These are phyloP conservation scores for Shiraia sp. DNA, from an alignment of 2,329 filamentous ascomycete genomes.

Conservation along the genomic window DNA sequence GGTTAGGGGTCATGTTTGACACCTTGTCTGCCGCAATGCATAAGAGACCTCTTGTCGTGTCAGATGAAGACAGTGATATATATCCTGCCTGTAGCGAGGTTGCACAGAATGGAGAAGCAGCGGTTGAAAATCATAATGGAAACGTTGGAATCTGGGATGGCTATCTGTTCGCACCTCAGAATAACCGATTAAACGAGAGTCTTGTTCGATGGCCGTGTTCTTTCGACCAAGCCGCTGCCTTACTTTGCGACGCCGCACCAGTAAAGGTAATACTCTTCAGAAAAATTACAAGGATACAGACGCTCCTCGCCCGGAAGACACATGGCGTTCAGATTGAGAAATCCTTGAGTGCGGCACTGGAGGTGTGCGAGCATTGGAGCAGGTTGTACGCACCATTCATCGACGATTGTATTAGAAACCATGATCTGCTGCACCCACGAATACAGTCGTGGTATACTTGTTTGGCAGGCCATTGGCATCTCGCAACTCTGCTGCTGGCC, in stretches of 20 bases:
- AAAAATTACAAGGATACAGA: conserved; percentile 60
- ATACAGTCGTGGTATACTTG: conserved; percentile 65
- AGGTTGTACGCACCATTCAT: conserved; percentile 57
- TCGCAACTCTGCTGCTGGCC: conserved; percentile 59
- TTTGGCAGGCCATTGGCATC: conserved; percentile 62
- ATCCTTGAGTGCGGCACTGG: conserved; percentile 52
- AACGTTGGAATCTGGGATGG: conserved; percentile 44
- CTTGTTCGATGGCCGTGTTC: conserved; percentile 59
- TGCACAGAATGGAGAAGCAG: conserved; percentile 5
- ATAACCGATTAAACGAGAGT: conserved; percentile 17
- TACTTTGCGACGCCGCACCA: conserved; percentile 58
- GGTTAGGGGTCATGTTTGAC: conserved; percentile 64
- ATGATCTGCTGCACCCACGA: conserved; percentile 55
- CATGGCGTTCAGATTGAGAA: conserved; percentile 51
- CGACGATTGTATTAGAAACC: conserved; percentile 55
- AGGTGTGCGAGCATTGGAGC: conserved; percentile 61
- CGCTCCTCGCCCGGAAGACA: conserved; percentile 50
- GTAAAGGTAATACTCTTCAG: conserved; percentile 64
- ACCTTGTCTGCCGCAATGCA: conserved; percentile 61
- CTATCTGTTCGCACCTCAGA: conserved; percentile 40
- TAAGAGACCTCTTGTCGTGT: conserved; percentile 50
- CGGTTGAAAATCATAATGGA: not conserved
- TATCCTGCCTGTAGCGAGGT: conserved; percentile 16
- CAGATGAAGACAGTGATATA: conserved; percentile 52
- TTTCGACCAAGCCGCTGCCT: conserved; percentile 55